Evolutionary conservation across 371 early-diverging fungal genomes (phyloP).

Genomic region (Mucor circinelloides): DNA sequence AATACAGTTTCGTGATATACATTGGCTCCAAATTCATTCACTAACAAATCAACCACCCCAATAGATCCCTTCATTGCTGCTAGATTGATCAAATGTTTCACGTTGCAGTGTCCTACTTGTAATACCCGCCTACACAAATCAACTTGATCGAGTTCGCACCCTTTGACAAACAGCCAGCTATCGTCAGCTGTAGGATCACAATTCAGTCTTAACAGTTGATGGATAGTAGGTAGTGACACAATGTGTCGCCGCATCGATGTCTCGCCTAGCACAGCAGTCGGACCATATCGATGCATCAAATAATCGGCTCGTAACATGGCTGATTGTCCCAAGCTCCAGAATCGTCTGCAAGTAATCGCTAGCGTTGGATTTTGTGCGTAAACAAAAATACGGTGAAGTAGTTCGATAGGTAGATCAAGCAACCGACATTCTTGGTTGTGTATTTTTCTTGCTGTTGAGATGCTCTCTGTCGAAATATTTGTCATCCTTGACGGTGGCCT

Average conservation of each 20-base stretch:
- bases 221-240: conserved; percentile 23
- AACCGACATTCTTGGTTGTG: background rate
- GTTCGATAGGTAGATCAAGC: conserved; percentile 32
- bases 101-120: background rate
- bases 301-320: conserved; percentile 30
- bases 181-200: conserved; percentile 37
- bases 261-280: conserved; percentile 27
- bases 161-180: conserved; percentile 26
- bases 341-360: conserved; percentile 12
- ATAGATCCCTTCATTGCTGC: conserved; percentile 36
- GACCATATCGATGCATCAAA: conserved; percentile 37
- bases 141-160: conserved; percentile 21
- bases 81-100: conserved; percentile 17
- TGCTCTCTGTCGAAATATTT: background rate
- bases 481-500: background rate
- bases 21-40: conserved; percentile 22
- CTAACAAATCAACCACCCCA: conserved; percentile 30
- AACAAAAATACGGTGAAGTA: conserved; percentile 36
- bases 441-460: background rate
- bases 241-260: conserved; percentile 29
- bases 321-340: conserved; percentile 32
- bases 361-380: conserved; percentile 40
- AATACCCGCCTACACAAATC: conserved; percentile 22
- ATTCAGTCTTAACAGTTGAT: conserved; percentile 23
- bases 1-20: conserved; percentile 23